Conservation (phyloP, 768 basidiomycete species). For the Pulveroboletus sp. region DNA sequence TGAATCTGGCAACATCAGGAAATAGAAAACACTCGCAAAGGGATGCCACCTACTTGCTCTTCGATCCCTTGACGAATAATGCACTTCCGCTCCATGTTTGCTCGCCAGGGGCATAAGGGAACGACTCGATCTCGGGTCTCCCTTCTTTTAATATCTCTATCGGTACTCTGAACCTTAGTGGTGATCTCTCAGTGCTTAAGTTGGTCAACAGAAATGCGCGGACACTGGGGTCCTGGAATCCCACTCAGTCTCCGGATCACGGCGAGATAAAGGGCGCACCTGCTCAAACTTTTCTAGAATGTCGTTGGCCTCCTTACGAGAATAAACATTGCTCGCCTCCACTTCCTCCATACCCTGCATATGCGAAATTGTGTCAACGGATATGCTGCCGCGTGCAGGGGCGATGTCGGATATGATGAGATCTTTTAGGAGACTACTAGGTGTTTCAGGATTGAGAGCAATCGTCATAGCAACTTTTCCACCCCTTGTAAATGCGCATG, state of each 20-base stretch:
- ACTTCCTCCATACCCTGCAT: slow-evolving; percentile 71
- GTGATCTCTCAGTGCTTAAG: slow-evolving; percentile 38
- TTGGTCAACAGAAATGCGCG: slow-evolving; percentile 88
- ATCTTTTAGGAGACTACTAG: slow-evolving; percentile 40
- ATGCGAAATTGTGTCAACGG: slow-evolving; percentile 61
- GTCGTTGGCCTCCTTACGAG: slow-evolving; percentile 65
- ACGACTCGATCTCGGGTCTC: slow-evolving; percentile 68
- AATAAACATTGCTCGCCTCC: slow-evolving; percentile 51
- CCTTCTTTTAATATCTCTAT: slow-evolving; percentile 57
- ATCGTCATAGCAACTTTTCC: slow-evolving; percentile 78
- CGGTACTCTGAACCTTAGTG: slow-evolving; percentile 69
- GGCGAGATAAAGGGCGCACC: slow-evolving; percentile 34
- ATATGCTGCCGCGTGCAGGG: slow-evolving; percentile 56
- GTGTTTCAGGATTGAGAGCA: slow-evolving; percentile 45
- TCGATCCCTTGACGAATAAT: slow-evolving; percentile 74
- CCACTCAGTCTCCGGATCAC: slow-evolving; percentile 3
- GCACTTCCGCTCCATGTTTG: slow-evolving; percentile 53
- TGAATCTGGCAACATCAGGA: slow-evolving; percentile 45
- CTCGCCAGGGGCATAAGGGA: slow-evolving; percentile 64
- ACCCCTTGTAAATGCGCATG: slow-evolving; percentile 50
- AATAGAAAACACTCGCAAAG: not conserved
- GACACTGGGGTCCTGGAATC: slow-evolving; percentile 58
- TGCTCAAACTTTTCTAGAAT: slow-evolving; percentile 59
- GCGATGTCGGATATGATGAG: slow-evolving; percentile 82
- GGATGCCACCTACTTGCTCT: slow-evolving; percentile 53